Base-by-base conservation (phyloP, 148 eudicot genomes). In the Chenopodium berlandieri region DNA sequence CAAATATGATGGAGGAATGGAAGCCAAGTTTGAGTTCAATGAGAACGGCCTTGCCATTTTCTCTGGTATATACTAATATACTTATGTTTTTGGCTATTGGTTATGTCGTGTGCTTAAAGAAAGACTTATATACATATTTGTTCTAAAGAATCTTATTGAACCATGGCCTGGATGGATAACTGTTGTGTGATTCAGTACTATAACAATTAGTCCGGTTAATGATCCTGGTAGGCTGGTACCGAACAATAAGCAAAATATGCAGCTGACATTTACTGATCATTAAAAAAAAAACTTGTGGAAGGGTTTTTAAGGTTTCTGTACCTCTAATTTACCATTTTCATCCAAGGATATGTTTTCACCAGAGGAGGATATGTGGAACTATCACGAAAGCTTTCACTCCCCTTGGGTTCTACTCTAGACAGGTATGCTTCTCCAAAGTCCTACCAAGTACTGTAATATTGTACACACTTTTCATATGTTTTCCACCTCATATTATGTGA, bases 1-100 rank as follows among this genome's bases (percentile, higher is more conserved):
- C 22, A 94, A 96, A 86, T 94, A 94, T 81, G 99, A 96, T 79
- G 99, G 93, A 85, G 98, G 95, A 80, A 94, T 94, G 94, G 92
- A 94, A 79, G 99, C 98, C 63, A 90, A 84, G 64, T 94, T 96
- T 71, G 88, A 87, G 86, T 89, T 92, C 75, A 88, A 91, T 66
- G 98, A 94, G 72, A 82, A 67, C 25, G 90, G 91, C 83, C 82
- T 87, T 81, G 99, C 99, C 12, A 85, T 91, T 84, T 96, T 96
- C 86, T 92, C 99, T 84, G 98, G 98, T 95, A 86, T 40, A 54
- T n/a, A 65, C 23, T 8, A 93, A 86, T 40, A 54, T n/a, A 65
- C 23, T 8, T 22, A 6, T 60, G 34, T 50, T 63, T 52, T 34
- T 83, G 65, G 20, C n/a, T 11, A 11, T 52, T 80, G 63, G 4